phyloP scores from a whole-genome alignment of 2,329 filamentous ascomycete species.

The Macrophomina pseudophaseolina region DNA sequence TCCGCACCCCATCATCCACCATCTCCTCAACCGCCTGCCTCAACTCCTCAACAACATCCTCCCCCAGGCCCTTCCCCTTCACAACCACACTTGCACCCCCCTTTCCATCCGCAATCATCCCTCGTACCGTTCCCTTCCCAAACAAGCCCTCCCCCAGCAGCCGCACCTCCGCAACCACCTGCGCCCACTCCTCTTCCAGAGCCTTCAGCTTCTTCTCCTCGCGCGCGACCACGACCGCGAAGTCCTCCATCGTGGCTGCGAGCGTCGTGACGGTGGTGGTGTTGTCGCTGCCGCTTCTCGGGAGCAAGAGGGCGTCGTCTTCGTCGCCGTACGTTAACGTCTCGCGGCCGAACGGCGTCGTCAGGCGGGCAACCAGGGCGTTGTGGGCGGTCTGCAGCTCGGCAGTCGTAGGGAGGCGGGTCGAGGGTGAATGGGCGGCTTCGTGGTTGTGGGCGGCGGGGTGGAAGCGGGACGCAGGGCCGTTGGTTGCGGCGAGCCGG shows the following conservation, averaged over 20 bases:
- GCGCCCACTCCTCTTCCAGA: conserved; percentile 37
- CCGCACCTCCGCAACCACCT: conserved; percentile 37
- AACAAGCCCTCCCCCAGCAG: not conserved
- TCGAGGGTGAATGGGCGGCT: conserved; percentile 27
- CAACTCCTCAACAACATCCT: conserved; percentile 30
- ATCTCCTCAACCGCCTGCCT: conserved; percentile 30
- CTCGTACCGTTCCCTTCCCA: not conserved
- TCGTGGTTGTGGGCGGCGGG: conserved; percentile 5
- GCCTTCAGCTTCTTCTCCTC: conserved; percentile 32
- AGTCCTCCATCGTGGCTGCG: conserved; percentile 32
- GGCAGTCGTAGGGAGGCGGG: conserved; percentile 29
- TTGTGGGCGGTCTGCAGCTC: conserved; percentile 33
- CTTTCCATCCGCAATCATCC: not conserved
- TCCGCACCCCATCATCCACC: conserved; percentile 28
- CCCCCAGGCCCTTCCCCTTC: conserved; percentile 25
- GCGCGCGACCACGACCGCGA: conserved; percentile 31
- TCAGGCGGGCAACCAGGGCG: conserved; percentile 31
- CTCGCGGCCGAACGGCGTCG: conserved; percentile 33
- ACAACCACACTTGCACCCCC: not conserved
- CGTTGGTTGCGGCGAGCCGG: conserved; percentile 24
- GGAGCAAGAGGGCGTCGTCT: conserved; percentile 25
- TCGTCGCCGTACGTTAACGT: conserved; percentile 28
- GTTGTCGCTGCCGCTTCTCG: not conserved
- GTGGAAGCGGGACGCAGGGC: conserved; percentile 27
- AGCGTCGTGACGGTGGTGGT: conserved; percentile 22